phyloP scores from a whole-genome alignment of 805 yeast species.

The Starmerella geochares region DNA sequence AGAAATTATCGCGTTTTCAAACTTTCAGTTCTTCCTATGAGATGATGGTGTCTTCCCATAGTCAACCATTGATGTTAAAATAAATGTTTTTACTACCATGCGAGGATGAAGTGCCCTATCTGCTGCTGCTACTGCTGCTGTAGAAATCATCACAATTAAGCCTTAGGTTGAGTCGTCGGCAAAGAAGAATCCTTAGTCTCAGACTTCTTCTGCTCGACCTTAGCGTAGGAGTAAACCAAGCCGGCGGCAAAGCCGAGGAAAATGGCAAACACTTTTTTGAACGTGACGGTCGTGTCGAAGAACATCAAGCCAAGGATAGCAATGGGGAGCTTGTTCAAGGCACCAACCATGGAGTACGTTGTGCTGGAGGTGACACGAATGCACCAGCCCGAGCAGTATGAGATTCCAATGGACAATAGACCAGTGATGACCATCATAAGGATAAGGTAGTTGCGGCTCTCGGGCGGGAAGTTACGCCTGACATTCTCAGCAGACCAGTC shows the following conservation, averaged over 20 bases:
- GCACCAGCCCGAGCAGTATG: conserved; percentile 99
- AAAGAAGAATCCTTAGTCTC: conserved; percentile 25
- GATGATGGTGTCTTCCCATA: no score
- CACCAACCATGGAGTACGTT: conserved; percentile 98
- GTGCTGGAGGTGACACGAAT: conserved; percentile 98
- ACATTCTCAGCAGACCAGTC: conserved; percentile 86
- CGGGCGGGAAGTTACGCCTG: conserved; percentile 66
- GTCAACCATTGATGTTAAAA: no score
- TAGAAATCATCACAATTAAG: neutral
- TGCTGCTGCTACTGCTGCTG: neutral
- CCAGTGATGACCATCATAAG: conserved; percentile 87
- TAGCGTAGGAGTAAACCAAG: conserved; percentile 88
- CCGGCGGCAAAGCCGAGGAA: conserved; percentile 93
- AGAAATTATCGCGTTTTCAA: no score
- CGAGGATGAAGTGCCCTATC: neutral
- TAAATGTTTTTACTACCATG: no score
- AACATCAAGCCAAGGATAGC: conserved; percentile 90
- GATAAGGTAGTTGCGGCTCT: conserved; percentile 55
- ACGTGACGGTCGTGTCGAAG: conserved; percentile 91
- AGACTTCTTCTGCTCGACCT: conserved; percentile 63
- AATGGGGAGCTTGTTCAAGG: conserved; percentile 93
- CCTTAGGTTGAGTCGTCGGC: conserved; percentile 13
- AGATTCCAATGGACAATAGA: conserved; percentile 88
- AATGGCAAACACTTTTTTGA: conserved; percentile 82
- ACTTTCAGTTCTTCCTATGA: no score